These are phyloP conservation scores for Rhizopogon vulgaris DNA, from an alignment of 768 basidiomycete species.

Conservation along the genomic window DNA sequence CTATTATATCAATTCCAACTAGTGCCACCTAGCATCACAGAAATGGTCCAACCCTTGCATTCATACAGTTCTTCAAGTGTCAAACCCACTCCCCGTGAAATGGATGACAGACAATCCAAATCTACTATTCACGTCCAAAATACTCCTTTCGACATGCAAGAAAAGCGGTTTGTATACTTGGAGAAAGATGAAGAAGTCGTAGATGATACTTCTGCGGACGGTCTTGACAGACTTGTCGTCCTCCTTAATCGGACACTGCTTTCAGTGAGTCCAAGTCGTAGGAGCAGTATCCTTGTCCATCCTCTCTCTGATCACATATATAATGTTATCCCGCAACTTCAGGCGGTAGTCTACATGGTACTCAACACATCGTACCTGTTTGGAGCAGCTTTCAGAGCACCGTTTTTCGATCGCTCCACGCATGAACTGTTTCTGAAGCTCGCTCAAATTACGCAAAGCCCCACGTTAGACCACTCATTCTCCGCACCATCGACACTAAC, in stretches of 20 bases:
- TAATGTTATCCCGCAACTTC: not conserved
- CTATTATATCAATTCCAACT: too few species aligned
- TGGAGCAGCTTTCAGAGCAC: not conserved
- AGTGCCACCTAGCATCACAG: not conserved
- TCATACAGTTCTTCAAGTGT: not conserved
- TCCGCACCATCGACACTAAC: not conserved
- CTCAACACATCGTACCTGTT: not conserved
- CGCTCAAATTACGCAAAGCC: not conserved
- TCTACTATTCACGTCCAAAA: not conserved
- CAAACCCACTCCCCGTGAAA: not conserved
- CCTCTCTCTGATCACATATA: not conserved
- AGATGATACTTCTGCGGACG: not conserved
- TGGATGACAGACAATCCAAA: not conserved
- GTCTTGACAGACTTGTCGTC: not conserved
- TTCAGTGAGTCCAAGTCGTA: not conserved
- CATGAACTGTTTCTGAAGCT: not conserved
- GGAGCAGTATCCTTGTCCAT: not conserved
- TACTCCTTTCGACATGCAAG: not conserved
- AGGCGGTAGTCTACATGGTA: not conserved
- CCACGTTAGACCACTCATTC: not conserved
- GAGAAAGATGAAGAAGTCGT: not conserved
- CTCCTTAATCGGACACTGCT: not conserved
- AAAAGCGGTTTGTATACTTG: not conserved
- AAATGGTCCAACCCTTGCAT: not conserved
- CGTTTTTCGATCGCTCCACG: not conserved